These are phyloP conservation scores for Kodamaea laetipori DNA, from an alignment of 805 yeast genomes.

Conservation along the genomic window DNA sequence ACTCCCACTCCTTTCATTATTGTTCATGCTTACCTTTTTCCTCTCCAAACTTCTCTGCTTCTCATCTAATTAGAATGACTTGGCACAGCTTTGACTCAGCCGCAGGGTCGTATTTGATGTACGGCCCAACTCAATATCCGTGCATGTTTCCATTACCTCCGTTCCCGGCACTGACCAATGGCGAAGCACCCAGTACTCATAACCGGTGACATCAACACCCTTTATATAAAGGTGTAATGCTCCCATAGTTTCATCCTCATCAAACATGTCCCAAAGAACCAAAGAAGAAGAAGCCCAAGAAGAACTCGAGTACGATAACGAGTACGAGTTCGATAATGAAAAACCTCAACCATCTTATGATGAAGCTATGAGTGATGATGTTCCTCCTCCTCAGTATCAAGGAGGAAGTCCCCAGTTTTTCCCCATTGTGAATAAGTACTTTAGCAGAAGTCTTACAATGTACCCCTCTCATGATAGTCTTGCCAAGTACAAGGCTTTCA, in stretches of 20 bases:
- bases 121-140: no score
- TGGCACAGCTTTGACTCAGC: no score
- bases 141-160: no score
- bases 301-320: not conserved
- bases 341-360: not conserved
- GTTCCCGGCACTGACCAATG: slow-evolving; percentile 4
- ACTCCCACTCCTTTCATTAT: no score
- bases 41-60: no score
- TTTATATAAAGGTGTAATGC: not conserved
- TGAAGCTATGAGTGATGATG: not conserved
- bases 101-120: no score
- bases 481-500: slow-evolving; percentile 1
- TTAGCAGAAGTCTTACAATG: slow-evolving; percentile 3
- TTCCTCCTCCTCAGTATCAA: slow-evolving; percentile 4
- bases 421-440: slow-evolving; percentile 5
- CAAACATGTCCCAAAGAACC: not conserved
- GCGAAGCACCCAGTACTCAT: not conserved
- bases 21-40: no score
- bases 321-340: not conserved
- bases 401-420: slow-evolving; percentile 8
- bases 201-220: not conserved
- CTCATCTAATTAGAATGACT: no score
- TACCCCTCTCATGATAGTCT: slow-evolving; percentile 8
- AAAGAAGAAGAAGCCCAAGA: not conserved
- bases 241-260: not conserved